phyloP scores from a whole-genome alignment of 495 filamentous ascomycete species.

The Aspergillus kassunensis region DNA sequence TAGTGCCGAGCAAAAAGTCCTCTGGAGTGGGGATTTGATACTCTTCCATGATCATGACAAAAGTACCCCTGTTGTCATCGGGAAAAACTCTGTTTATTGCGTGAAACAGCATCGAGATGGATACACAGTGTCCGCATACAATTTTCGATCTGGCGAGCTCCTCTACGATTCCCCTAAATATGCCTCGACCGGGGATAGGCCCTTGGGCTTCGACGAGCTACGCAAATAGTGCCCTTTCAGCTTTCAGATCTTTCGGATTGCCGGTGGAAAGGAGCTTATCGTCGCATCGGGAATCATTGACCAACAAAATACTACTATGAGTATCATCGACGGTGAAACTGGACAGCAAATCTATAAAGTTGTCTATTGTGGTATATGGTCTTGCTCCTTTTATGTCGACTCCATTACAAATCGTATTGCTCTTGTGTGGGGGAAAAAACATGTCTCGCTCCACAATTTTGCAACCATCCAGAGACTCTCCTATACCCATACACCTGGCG shows the following conservation, averaged over 20 bases:
- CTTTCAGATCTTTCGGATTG: background rate
- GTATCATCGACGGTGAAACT: background rate
- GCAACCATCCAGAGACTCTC: background rate
- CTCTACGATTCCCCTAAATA: background rate
- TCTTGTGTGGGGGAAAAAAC: background rate
- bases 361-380: background rate
- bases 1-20: background rate
- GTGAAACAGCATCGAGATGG: background rate
- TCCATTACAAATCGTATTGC: background rate
- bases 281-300: background rate
- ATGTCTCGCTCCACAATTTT: background rate
- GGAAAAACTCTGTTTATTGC: background rate
- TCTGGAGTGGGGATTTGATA: background rate
- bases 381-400: background rate
- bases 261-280: background rate
- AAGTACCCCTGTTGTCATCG: background rate
- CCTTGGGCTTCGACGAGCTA: background rate
- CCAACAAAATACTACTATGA: background rate
- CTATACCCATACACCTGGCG: background rate
- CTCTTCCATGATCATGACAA: background rate
- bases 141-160: background rate
- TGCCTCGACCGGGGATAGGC: background rate
- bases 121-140: background rate
- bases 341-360: background rate
- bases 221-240: background rate